Conservation (phyloP, 441 rosid genomes). For the Adansonia madagascariensis region DNA sequence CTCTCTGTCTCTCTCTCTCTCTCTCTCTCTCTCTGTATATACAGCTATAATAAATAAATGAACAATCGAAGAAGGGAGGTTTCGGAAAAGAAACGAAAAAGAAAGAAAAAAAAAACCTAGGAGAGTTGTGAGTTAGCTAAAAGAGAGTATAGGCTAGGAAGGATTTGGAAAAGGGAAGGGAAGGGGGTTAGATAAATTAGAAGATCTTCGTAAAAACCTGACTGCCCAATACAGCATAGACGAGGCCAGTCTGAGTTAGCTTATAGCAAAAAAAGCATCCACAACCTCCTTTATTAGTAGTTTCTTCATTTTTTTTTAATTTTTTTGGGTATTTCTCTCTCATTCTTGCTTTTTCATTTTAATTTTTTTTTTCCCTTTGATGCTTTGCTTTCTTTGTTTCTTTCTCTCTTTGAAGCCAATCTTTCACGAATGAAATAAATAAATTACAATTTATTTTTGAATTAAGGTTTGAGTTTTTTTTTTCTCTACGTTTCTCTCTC, state of each 20-base stretch:
- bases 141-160: conserved; percentile 28
- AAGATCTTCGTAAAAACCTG: conserved; percentile 29
- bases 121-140: conserved; percentile 29
- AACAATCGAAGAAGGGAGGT: background rate
- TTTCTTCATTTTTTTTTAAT: conserved; percentile 29
- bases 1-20: too few species aligned
- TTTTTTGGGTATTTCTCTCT: conserved; percentile 32
- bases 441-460: too few species aligned
- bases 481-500: background rate
- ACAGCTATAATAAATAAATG: background rate
- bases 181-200: conserved; percentile 24
- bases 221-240: conserved; percentile 61
- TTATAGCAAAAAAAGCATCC: conserved; percentile 50
- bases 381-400: conserved; percentile 31
- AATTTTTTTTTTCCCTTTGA: conserved; percentile 28
- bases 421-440: too few species aligned
- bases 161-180: background rate
- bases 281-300: conserved; percentile 30
- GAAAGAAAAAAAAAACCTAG: conserved; percentile 8
- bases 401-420: background rate
- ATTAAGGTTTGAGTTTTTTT: background rate
- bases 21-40: conserved; percentile 11
- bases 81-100: background rate
- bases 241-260: conserved; percentile 52
- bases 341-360: conserved; percentile 44